These are phyloP conservation scores for Porodaedalea pini DNA, from an alignment of 1,284 basidiomycete genomes.

Conservation along the genomic window DNA sequence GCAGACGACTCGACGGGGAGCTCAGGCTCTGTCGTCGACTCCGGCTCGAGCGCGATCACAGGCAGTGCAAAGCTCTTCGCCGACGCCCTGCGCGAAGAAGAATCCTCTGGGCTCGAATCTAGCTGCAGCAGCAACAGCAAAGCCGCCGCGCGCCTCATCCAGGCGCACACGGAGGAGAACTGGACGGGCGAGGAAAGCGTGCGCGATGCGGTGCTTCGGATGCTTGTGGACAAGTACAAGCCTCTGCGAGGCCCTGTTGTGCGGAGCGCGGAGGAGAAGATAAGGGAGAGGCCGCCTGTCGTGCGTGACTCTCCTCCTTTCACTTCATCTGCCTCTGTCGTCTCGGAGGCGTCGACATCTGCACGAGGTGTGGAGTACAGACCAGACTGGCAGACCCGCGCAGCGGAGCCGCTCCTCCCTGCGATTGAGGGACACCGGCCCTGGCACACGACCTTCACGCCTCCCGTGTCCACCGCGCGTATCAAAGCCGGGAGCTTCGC, in stretches of 20 bases:
- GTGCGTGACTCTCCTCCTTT: constrained; percentile 20
- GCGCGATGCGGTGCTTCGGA: constrained; percentile 72
- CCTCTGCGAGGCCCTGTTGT: constrained; percentile 65
- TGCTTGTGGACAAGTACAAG: constrained; percentile 85
- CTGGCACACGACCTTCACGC: constrained; percentile 67
- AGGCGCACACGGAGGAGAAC: constrained; percentile 42
- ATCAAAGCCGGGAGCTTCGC: constrained; percentile 48
- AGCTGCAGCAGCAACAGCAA: background rate
- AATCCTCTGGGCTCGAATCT: background rate
- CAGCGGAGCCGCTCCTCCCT: constrained; percentile 47
- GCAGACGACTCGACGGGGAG: background rate
- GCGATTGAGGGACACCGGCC: constrained; percentile 56
- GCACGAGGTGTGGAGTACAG: background rate
- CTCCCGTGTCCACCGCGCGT: constrained; percentile 50
- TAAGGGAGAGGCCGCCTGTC: constrained; percentile 48
- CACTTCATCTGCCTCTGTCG: constrained; percentile 8
- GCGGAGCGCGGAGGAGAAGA: constrained; percentile 68
- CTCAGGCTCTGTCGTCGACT: constrained; percentile 30
- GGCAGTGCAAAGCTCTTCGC: constrained; percentile 64
- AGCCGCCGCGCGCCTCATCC: background rate
- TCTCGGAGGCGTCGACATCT: background rate
- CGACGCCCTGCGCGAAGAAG: constrained; percentile 61
- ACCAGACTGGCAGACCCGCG: constrained; percentile 29
- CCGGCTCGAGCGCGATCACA: background rate
- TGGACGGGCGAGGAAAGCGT: constrained; percentile 78